These are phyloP conservation scores for Seiridium cupressi DNA, from an alignment of 2,329 filamentous ascomycete species.

Conservation along the genomic window DNA sequence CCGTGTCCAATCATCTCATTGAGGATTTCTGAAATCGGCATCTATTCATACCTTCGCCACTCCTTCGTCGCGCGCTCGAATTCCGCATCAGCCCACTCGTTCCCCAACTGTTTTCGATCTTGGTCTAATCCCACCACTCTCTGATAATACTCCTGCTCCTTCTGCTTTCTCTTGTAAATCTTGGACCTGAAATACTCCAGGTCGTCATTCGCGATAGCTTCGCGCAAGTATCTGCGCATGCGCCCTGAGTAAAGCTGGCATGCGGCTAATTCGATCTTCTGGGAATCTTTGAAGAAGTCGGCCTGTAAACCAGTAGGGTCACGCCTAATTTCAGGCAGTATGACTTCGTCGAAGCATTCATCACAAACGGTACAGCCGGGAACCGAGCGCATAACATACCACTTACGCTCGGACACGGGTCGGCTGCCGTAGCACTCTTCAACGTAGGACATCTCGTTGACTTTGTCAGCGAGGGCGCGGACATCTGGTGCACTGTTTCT, in stretches of 20 bases:
- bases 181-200: constrained; percentile 58
- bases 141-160: constrained; percentile 55
- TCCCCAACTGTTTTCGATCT: constrained; percentile 33
- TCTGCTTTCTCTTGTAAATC: constrained; percentile 56
- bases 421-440: constrained; percentile 66
- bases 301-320: constrained; percentile 33
- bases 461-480: constrained; percentile 60
- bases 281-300: constrained; percentile 62
- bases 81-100: constrained; percentile 40
- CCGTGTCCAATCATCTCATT: background rate
- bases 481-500: constrained; percentile 52
- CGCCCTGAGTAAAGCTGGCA: constrained; percentile 81
- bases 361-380: constrained; percentile 82
- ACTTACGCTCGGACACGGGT: constrained; percentile 60
- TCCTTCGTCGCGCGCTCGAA: constrained; percentile 51
- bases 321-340: constrained; percentile 64
- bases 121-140: constrained; percentile 45
- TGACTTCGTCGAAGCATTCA: constrained; percentile 79
- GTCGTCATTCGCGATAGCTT: constrained; percentile 66
- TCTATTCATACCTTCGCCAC: constrained; percentile 55
- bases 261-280: constrained; percentile 51
- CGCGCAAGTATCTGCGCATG: constrained; percentile 73
- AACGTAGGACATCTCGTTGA: constrained; percentile 55
- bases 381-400: constrained; percentile 75
- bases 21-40: background rate